Base-by-base conservation (phyloP, 441 rosid species). In the Sinapis alba region DNA sequence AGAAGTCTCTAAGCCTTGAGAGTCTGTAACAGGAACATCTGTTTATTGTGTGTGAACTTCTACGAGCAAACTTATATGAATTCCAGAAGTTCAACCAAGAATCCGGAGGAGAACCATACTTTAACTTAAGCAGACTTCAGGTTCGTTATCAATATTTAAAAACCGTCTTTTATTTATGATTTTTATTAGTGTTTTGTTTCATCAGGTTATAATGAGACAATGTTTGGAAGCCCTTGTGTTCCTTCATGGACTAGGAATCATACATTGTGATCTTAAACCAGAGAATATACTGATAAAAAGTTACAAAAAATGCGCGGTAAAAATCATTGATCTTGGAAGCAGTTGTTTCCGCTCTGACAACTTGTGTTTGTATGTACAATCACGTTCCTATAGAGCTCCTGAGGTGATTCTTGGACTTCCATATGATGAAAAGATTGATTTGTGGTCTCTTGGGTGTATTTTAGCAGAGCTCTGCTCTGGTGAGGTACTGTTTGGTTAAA, bases 391-490 rank as follows among this genome's bases (percentile, higher is more conserved):
- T 57, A 84, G 98, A 87, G 97, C 99, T 60, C 99, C 99, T 0
- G 98, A 95, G 86, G 99, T 95, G 75, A 95, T 93, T 70, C 85
- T 91, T 3, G 99, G 99, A 57, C 92, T 91, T 69, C 89, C 99
- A 0, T 95, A 93, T 62, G 90, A 93, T 56, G 85, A 91, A 69
- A 95, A 87, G 85, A 93, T 95, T 12, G 99, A 95, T 81, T 43
- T 95, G 16, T 95, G 98, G 99, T 95, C 99, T 65, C 89, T 95
- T 3, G 96, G 99, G 34, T 95, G 99, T 82, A 91, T 95, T 75
- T 81, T 95, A 68, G 95, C 94, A 0, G 98, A 95, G 81, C 96
- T 95, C 1, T 93, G 84, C 81, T 91, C 99, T 57, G 97, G 97
- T 13, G 97, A 92, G 83, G 99, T 94, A 88, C 38, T 34, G 88